phyloP scores from a whole-genome alignment of 371 early-diverging fungal species.

The Apophysomyces variabilis region DNA sequence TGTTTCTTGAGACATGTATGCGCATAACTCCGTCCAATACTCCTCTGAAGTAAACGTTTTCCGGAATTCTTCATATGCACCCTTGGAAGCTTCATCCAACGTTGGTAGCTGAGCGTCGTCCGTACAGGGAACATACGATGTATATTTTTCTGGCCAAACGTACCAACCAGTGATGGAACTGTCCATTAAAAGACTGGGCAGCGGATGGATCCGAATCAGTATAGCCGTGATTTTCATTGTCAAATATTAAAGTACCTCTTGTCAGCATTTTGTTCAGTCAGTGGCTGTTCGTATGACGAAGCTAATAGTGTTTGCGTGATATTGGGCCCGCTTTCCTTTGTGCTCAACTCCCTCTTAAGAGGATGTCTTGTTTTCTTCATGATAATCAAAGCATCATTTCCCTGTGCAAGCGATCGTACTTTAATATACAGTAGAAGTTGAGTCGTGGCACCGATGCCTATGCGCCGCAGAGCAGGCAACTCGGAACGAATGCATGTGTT shows the following conservation, averaged over 20 bases:
- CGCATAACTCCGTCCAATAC: constrained; percentile 63
- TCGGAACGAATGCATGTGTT: constrained; percentile 69
- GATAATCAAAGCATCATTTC: constrained; percentile 51
- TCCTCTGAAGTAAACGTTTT: constrained; percentile 46
- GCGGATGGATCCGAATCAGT: background rate
- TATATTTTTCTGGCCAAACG: constrained; percentile 70
- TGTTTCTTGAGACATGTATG: constrained; percentile 68
- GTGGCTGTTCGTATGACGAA: constrained; percentile 22
- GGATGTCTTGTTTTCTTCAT: constrained; percentile 49
- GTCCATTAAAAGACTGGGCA: constrained; percentile 55
- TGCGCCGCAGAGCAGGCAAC: constrained; percentile 71
- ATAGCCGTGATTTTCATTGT: background rate
- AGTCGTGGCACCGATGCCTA: constrained; percentile 55
- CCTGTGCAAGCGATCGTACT: constrained; percentile 57
- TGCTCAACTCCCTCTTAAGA: constrained; percentile 27
- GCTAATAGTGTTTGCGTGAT: constrained; percentile 31
- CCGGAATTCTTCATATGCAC: constrained; percentile 58
- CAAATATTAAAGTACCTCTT: constrained; percentile 28
- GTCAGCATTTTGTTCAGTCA: constrained; percentile 37
- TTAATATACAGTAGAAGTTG: constrained; percentile 64
- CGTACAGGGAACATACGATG: constrained; percentile 55
- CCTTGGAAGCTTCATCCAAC: constrained; percentile 54
- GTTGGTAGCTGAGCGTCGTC: constrained; percentile 30
- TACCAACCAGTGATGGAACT: constrained; percentile 71
- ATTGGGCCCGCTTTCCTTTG: background rate